A percentile compares a stretch with the other conserved stretches of the same genome.
Evolutionary conservation across 2,329 filamentous ascomycete genomes (phyloP).

Genomic region (Lecanoromycetidae sp.): DNA sequence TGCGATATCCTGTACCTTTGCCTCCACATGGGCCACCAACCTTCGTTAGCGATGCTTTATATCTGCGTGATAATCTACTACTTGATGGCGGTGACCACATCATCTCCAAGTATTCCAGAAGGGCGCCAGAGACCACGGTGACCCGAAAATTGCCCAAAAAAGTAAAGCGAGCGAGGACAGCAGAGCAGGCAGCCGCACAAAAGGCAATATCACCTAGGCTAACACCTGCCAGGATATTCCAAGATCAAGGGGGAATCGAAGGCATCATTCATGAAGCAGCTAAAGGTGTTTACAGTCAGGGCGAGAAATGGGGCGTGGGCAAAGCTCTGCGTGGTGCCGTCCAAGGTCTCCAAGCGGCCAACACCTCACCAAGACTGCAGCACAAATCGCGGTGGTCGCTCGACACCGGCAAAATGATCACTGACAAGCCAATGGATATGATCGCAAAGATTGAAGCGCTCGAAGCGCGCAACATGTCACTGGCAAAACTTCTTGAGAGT

Average conservation of each 20-base stretch:
- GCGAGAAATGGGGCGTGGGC: conserved; percentile 36
- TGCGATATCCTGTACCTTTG: conserved; percentile 66
- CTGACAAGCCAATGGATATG: conserved; percentile 4
- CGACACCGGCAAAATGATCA: background rate
- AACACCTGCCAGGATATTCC: conserved; percentile 27
- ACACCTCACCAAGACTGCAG: conserved; percentile 22
- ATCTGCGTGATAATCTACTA: conserved; percentile 34
- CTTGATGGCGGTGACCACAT: conserved; percentile 32
- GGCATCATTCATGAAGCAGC: conserved; percentile 37
- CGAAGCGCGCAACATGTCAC: conserved; percentile 26
- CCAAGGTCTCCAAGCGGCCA: conserved; percentile 33
- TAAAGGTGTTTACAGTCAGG: conserved; percentile 35
- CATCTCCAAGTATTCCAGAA: conserved; percentile 36
- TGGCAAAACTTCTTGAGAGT: conserved; percentile 32
- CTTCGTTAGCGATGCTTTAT: conserved; percentile 73
- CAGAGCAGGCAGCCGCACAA: conserved; percentile 7
- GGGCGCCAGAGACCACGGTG: conserved; percentile 23
- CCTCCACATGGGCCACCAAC: conserved; percentile 56
- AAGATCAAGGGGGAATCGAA: conserved; percentile 33
- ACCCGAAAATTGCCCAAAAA: conserved; percentile 15
- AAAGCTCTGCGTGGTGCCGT: conserved; percentile 38
- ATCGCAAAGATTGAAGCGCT: conserved; percentile 10
- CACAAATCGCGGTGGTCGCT: conserved; percentile 15
- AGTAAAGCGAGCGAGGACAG: conserved; percentile 8
- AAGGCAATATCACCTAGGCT: conserved; percentile 25